Evolutionary conservation across 192 early-diverging fungal genomes (phyloP), one percentile per base, ranked within the genome.

Genomic region (Backusella sp.): DNA sequence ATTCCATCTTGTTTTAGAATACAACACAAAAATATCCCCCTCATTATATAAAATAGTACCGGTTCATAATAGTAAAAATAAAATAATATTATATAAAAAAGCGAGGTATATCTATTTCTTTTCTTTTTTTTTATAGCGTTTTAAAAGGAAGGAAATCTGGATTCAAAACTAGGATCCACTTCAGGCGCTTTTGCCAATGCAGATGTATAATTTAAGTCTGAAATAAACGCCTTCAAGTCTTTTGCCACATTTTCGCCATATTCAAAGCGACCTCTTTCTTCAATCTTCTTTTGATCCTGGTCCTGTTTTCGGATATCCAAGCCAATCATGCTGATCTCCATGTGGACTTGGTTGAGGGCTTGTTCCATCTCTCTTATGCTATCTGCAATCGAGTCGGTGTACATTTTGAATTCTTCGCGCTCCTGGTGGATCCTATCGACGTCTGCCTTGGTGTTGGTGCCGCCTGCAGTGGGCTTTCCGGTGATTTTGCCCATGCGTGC

Each of bases 401-500:
- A 79, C 1, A 70, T 35, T 34, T 70, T 69, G 30, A 79, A 74
- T 62, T 79, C 77, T 17, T 52, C 77, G 3, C 73, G 72, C 28
- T 81, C 76, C 21, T 81, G 76, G 35, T 81, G 59, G 17, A 75
- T 75, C 35, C 72, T 70, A 1, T 76, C 44, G 15, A 49, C 71
- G 1, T 74, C 73, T 9, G 73, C 76, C 59, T 39, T 56, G 14
- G 74, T 26, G 52, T 77, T 68, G 2, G 3, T 28, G 12, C 34
- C 19, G 3, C 37, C 68, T 15, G 84, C 32, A 15, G 66, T n/a
- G 19, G 74, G 36, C 17, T 83, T 84, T 19, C 84, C 86, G n/a
- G 83, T 83, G 7, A 87, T 76, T n/a, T 80, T 83, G 6, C 84
- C 84, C 82, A 88, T 81, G 19, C 83, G 77, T 52, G 85, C 84